A percentile compares a stretch with the other conserved stretches of the same genome.
These are phyloP conservation scores for Marchantia paleacea DNA, from an alignment of 225 moss, liverwort and hornwort genomes.

Conservation along the genomic window DNA sequence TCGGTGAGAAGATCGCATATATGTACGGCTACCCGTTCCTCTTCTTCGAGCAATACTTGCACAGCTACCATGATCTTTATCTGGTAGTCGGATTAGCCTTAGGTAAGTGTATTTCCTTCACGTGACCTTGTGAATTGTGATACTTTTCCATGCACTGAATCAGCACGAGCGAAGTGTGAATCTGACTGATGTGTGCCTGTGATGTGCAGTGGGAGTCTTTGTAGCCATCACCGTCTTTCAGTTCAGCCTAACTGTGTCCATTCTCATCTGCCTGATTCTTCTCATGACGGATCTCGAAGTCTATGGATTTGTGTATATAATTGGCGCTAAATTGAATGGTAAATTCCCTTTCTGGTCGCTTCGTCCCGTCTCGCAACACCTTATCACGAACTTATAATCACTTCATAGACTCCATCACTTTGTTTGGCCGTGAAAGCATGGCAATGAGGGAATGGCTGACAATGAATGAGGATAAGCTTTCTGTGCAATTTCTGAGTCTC, in stretches of 20 bases:
- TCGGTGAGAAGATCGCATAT: slow-evolving; percentile 58
- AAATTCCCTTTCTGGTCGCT: slow-evolving; percentile 10
- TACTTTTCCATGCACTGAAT: neutral
- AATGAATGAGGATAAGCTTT: neutral
- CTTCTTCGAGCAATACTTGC: slow-evolving; percentile 94
- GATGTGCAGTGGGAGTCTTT: slow-evolving; percentile 78
- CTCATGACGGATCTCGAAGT: slow-evolving; percentile 93
- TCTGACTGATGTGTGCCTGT: slow-evolving; percentile 5
- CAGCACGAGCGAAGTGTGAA: neutral
- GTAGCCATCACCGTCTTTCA: slow-evolving; percentile 85
- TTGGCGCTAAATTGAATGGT: slow-evolving; percentile 93
- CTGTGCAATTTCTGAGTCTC: neutral
- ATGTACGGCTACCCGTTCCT: slow-evolving; percentile 99
- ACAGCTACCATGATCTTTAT: slow-evolving; percentile 89
- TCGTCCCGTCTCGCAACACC: too few relatives aligned
- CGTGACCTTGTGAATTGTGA: neutral
- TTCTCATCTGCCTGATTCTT: slow-evolving; percentile 63
- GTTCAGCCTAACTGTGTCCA: slow-evolving; percentile 79
- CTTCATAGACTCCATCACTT: too few relatives aligned
- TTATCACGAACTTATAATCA: too few relatives aligned
- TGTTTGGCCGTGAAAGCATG: too few relatives aligned
- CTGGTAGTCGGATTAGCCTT: slow-evolving; percentile 85
- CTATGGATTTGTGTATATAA: slow-evolving; percentile 74
- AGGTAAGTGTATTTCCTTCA: slow-evolving; percentile 35
- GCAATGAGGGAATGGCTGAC: too few relatives aligned